These are phyloP conservation scores for Cairneyella variabilis DNA, from an alignment of 495 filamentous ascomycete genomes.

Conservation along the genomic window DNA sequence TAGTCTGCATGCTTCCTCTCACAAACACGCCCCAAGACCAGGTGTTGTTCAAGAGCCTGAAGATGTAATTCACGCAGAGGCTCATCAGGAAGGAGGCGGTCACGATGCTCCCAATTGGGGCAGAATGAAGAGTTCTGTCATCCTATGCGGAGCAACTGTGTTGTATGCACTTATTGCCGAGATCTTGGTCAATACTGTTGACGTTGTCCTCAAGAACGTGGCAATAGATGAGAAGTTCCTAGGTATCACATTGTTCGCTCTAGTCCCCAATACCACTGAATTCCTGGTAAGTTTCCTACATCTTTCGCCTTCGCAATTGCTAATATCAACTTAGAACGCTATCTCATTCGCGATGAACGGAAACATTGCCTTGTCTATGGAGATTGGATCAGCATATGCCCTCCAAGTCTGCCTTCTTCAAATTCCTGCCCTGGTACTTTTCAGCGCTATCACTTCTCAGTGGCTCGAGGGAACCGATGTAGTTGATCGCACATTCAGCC, in stretches of 20 bases:
- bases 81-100: constrained; percentile 57
- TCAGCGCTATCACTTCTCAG: constrained; percentile 58
- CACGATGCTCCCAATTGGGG: constrained; percentile 99
- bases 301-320: constrained; percentile 13
- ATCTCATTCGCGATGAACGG: constrained; percentile 99
- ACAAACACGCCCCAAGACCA: constrained; percentile 21
- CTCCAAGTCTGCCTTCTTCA: constrained; percentile 97
- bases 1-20: constrained; percentile 26
- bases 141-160: constrained; percentile 84
- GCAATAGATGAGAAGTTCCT: constrained; percentile 97
- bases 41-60: constrained; percentile 30
- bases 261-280: constrained; percentile 97
- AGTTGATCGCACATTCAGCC: constrained; percentile 75
- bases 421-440: constrained; percentile 88
- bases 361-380: constrained; percentile 99
- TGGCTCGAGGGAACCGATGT: constrained; percentile 47
- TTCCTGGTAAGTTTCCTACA: constrained; percentile 66
- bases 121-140: constrained; percentile 79
- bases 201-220: constrained; percentile 84
- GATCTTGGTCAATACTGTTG: constrained; percentile 93
- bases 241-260: constrained; percentile 92
- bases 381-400: constrained; percentile 96
- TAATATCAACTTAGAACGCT: constrained; percentile 68
- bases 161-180: constrained; percentile 96
- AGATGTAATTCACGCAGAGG: constrained; percentile 47